Conservation (phyloP, 305 asterid genomes). For the Coffea humblotiana region DNA sequence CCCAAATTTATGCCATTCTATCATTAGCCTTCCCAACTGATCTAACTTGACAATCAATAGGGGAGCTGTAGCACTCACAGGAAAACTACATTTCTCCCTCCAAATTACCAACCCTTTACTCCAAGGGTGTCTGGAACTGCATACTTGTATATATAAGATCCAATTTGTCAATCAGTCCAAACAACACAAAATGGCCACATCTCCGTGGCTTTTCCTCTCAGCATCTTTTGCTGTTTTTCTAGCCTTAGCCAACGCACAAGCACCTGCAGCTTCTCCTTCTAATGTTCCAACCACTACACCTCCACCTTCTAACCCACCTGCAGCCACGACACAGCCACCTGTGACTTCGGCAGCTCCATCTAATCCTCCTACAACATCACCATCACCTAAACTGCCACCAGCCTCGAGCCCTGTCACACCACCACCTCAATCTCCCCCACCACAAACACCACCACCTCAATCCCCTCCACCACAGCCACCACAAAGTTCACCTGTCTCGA, state of each 20-base stretch:
- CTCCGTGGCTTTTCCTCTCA: slow-evolving; percentile 40
- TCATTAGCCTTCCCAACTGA: not conserved
- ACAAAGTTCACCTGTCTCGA: slow-evolving; percentile 27
- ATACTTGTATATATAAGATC: slow-evolving; percentile 32
- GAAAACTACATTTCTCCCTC: slow-evolving; percentile 39
- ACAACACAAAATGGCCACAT: slow-evolving; percentile 53
- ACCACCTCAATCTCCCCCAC: slow-evolving; percentile 40
- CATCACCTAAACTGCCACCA: slow-evolving; percentile 33
- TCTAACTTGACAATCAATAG: slow-evolving; percentile 30
- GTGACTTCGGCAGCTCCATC: slow-evolving; percentile 25
- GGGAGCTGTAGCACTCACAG: slow-evolving; percentile 35
- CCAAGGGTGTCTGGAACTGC: slow-evolving; percentile 15
- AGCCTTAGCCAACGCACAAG: slow-evolving; percentile 61
- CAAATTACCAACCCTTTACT: slow-evolving; percentile 45
- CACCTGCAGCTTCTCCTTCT: slow-evolving; percentile 79
- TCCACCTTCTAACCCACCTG: slow-evolving; percentile 36
- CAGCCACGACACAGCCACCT: slow-evolving; percentile 30
- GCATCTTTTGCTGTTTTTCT: slow-evolving; percentile 56
- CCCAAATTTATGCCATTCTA: not conserved
- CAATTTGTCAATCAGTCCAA: slow-evolving; percentile 31
- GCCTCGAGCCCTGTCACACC: slow-evolving; percentile 33
- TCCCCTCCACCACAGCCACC: slow-evolving; percentile 41
- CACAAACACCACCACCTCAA: slow-evolving; percentile 37
- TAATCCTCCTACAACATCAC: slow-evolving; percentile 32
- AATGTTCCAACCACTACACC: slow-evolving; percentile 36